Percentiles rank a stretch among this genome's conserved stretches.
Conservation (phyloP, 163 green algal genomes). For the Trebouxia gelatinosa region DNA sequence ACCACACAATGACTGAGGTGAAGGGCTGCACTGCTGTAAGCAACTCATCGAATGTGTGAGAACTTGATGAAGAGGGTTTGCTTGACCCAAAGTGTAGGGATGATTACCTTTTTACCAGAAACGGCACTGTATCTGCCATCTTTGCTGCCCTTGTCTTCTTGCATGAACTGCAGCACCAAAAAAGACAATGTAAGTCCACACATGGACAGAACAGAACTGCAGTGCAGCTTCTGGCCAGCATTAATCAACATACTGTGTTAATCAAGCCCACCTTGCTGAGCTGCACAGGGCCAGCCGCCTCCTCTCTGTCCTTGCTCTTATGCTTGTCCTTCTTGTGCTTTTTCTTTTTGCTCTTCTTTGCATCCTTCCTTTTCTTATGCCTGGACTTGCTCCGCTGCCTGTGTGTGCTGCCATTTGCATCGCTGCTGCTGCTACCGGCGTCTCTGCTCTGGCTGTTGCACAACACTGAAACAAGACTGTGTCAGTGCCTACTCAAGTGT, state of each 20-base stretch:
- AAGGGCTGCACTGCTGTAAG: not conserved
- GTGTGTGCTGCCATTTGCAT: not conserved
- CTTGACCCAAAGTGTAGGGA: not conserved
- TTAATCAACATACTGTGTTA: not conserved
- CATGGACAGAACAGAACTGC: not conserved
- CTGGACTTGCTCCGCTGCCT: not conserved
- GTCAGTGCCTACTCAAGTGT: not conserved
- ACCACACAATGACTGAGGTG: not conserved
- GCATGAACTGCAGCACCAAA: slow-evolving; percentile 22
- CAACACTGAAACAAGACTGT: slow-evolving; percentile 24
- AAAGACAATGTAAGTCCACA: not conserved
- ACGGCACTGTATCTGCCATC: slow-evolving; percentile 34
- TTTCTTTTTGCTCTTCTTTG: slow-evolving; percentile 18
- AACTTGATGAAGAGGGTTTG: not conserved
- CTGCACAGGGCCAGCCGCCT: slow-evolving; percentile 33
- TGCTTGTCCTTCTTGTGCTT: slow-evolving; percentile 26
- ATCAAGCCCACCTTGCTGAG: slow-evolving; percentile 37
- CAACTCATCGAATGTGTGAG: not conserved
- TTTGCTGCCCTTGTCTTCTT: slow-evolving; percentile 1
- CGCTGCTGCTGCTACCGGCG: not conserved
- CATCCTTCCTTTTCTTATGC: slow-evolving; percentile 26
- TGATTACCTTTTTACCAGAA: slow-evolving; percentile 38
- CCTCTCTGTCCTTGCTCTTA: slow-evolving; percentile 17
- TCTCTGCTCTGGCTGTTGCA: slow-evolving; percentile 24
- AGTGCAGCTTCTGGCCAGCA: not conserved